Evolutionary conservation across 441 rosid genomes (phyloP), one percentile per base, ranked within the genome.

Genomic region (Mallotus repandus): DNA sequence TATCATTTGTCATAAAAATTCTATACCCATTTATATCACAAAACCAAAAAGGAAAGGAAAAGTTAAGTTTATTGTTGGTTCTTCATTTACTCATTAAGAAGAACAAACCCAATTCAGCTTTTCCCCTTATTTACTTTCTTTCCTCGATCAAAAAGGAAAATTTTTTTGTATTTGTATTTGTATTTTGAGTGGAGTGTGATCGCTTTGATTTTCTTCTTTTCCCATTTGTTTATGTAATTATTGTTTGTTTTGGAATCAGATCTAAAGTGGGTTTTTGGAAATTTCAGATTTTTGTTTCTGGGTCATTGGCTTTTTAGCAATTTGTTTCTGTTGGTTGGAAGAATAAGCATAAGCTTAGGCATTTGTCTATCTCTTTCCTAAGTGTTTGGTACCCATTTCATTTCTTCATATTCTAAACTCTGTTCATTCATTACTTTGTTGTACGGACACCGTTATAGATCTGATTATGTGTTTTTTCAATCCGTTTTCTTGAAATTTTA

Each of bases 231-330:
- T 48, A 16, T 18, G 12, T 55, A 2, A 15, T 15, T 22, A 5
- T 22, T n/a, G 29, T 43, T 8, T 53, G 4, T 32, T 50, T 67
- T 38, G 45, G 49, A 45, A 21, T 57, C 41, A 75, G 74, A 75
- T 75, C 78, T 75, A 52, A 45, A 66, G 48, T 73, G 67, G 66
- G 77, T 66, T 57, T 35, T 63, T 50, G 45, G 50, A 64, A 64
- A 52, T 14, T 52, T 35, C 1, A 3, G n/a, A 6, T 63, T 21
- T 35, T 43, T 57, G 18, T 9, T 58, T 22, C 43, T 57, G 43
- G 45, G 69, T 48, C 64, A 60, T 60, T 32, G n/a, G 15, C 43
- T 4, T 7, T 12, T 62, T 62, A 9, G 12, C 1, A 60, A 14
- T 6, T 60, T 16, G 41, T 35, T 12, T 7, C 48, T 45, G 10